Percentiles rank a stretch among this genome's conserved stretches.
Evolutionary conservation across 768 basidiomycete species (phyloP).

Genomic region (Leccinum truebloodii): DNA sequence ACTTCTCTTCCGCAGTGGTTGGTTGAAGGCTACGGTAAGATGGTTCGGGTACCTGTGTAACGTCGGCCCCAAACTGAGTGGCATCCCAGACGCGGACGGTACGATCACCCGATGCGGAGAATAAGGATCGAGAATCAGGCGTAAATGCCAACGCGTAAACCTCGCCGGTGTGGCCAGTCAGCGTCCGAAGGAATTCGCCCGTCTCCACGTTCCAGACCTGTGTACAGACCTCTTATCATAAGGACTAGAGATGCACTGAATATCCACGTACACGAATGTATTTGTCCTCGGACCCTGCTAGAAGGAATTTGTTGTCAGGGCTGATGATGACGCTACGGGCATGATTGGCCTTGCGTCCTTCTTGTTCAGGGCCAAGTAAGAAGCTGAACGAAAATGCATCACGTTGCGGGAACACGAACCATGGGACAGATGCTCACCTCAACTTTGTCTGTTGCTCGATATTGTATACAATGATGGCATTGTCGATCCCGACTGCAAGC

Average conservation of each 20-base stretch:
- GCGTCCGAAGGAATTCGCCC: constrained; percentile 28
- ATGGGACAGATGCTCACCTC: constrained; percentile 21
- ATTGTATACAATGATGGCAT: constrained; percentile 33
- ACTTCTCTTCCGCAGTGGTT: constrained; percentile 14
- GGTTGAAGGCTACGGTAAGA: constrained; percentile 23
- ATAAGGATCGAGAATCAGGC: constrained; percentile 33
- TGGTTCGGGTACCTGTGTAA: constrained; percentile 20
- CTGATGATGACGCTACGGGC: constrained; percentile 36
- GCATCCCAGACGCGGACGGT: constrained; percentile 39
- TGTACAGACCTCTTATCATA: constrained; percentile 3
- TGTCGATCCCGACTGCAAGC: constrained; percentile 36
- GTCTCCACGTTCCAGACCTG: constrained; percentile 32
- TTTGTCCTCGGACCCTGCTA: constrained; percentile 37
- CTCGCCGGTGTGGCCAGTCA: constrained; percentile 35
- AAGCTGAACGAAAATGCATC: constrained; percentile 21
- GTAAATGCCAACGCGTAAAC: constrained; percentile 41
- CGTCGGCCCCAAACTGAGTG: constrained; percentile 24
- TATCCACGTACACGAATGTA: constrained; percentile 32
- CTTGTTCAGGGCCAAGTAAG: constrained; percentile 27
- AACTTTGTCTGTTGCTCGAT: constrained; percentile 26
- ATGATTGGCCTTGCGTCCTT: constrained; percentile 26
- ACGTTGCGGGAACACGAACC: not conserved
- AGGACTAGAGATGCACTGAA: not conserved
- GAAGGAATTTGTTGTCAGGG: constrained; percentile 31
- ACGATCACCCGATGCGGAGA: constrained; percentile 39